A percentile compares a stretch with the other conserved stretches of the same genome.
These are phyloP conservation scores for Hymenoscyphus repandus DNA, from an alignment of 2,329 filamentous ascomycete genomes.

Conservation along the genomic window DNA sequence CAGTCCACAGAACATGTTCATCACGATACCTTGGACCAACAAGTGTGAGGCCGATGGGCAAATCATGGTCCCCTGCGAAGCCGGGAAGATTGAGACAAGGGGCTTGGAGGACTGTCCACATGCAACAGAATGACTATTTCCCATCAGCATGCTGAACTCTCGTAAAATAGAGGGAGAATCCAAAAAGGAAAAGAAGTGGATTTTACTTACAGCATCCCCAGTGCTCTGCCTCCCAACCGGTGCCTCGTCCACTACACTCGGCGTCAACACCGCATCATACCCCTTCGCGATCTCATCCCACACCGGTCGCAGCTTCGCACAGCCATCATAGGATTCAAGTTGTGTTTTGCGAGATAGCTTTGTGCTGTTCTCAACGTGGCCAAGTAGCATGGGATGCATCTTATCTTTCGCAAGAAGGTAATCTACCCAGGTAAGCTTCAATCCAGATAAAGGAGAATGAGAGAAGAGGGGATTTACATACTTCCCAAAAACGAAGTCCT, in stretches of 20 bases:
- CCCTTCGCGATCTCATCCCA: slow-evolving; percentile 46
- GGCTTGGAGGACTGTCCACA: slow-evolving; percentile 44
- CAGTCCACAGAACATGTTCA: slow-evolving; percentile 36
- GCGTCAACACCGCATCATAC: slow-evolving; percentile 52
- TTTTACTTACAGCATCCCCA: slow-evolving; percentile 43
- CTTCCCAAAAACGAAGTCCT: slow-evolving; percentile 43
- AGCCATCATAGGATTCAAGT: slow-evolving; percentile 49
- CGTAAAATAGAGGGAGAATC: too few species aligned
- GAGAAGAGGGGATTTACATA: slow-evolving; percentile 11
- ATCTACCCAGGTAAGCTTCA: slow-evolving; percentile 37
- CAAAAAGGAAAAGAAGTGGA: background rate
- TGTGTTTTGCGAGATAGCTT: slow-evolving; percentile 42
- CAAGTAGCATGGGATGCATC: slow-evolving; percentile 40
- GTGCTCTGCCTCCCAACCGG: slow-evolving; percentile 49
- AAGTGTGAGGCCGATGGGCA: slow-evolving; percentile 56
- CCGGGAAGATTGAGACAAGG: slow-evolving; percentile 62
- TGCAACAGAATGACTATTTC: slow-evolving; percentile 26
- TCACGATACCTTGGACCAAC: slow-evolving; percentile 43
- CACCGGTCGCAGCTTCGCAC: slow-evolving; percentile 47
- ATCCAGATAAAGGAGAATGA: too few species aligned
- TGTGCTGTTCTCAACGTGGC: slow-evolving; percentile 45
- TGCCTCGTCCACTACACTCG: slow-evolving; percentile 55
- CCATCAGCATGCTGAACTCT: too few species aligned
- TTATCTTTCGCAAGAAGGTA: slow-evolving; percentile 43
- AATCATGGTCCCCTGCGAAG: slow-evolving; percentile 48